Conservation (phyloP, 78 protist species). For the Dictyostelium brefeldianum region DNA sequence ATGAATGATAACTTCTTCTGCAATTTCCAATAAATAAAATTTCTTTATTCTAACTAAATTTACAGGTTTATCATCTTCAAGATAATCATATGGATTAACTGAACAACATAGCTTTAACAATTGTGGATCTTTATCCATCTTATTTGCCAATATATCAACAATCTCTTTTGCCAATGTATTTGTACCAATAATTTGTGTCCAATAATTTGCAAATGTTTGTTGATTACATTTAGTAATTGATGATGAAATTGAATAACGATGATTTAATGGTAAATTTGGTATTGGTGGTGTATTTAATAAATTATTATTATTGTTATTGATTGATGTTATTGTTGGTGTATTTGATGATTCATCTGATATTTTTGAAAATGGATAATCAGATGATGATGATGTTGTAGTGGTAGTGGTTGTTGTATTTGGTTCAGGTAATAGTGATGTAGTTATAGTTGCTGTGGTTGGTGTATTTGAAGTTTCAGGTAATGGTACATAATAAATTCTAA, state of each 20-base stretch:
- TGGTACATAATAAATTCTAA: constrained; percentile 62
- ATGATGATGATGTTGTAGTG: no score
- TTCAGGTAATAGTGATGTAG: no score
- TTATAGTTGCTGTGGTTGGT: no score
- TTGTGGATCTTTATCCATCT: neutral
- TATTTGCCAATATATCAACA: constrained; percentile 24
- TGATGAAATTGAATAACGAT: neutral
- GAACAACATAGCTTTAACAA: constrained; percentile 44
- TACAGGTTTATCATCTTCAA: constrained; percentile 44
- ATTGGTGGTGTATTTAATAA: neutral
- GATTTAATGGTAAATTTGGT: neutral
- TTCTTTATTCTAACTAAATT: constrained; percentile 13
- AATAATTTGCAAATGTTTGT: constrained; percentile 19
- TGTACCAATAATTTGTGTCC: constrained; percentile 35
- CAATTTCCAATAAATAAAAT: constrained; percentile 49
- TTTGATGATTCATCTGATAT: neutral
- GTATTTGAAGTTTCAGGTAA: neutral
- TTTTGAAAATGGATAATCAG: neutral
- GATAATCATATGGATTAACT: constrained; percentile 41
- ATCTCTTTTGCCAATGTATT: constrained; percentile 40
- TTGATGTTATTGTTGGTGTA: neutral
- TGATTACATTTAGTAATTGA: neutral
- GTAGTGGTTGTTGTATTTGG: no score
- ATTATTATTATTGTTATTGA: no score
- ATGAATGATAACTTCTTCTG: constrained; percentile 61